Base-by-base conservation (phyloP, 2,329 filamentous ascomycete species). In the Juglanconis oblonga region DNA sequence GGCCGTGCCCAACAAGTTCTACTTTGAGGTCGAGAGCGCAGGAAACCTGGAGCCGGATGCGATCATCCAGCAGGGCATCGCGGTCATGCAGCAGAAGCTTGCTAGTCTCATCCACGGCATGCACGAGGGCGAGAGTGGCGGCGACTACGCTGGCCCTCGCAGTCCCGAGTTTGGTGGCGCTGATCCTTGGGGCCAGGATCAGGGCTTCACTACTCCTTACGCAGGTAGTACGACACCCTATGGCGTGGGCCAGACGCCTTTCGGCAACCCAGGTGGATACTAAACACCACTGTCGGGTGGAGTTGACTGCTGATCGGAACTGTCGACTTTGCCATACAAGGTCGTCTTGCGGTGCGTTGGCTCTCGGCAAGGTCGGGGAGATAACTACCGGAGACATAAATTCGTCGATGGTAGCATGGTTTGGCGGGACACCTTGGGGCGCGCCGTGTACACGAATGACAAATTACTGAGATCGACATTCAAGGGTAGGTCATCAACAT, bases 21-120 rank as follows among this genome's bases (percentile, higher is more conserved):
- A 97, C 80, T 90, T 94, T 70, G 92, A 97, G 70, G 89, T 99
- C 51, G 95, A 99, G 75, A 89, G 90, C 51, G 88, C 90, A 42
- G 95, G 95, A 40, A 91, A 88, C 68, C 85, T 98, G 62, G 91
- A 95, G 35, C 94, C 95, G 0, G 94, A 99, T 70, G 84, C 87
- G 64, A 95, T 98, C 67, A 87, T 99, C 55, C 88, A 93, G 68
- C 87, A 92, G 68, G 93, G 92, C 38, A 96, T 99, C 73, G 87
- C 89, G 64, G 89, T 92, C 33, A 79, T 99, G 58, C 95, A 98
- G 73, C 85, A 89, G 66, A 99, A 99, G 77, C 85, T 99, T 40
- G 95, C 93, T 2, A 83, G 82, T 4, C 84, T 97, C 66, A 81
- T 82, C 56, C 72, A 75, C 59, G 81, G 81, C 68, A 74, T 80